Evolutionary conservation across 2,329 filamentous ascomycete species (phyloP), one percentile per base, ranked within the genome.

Genomic region (Venturia carpophila): DNA sequence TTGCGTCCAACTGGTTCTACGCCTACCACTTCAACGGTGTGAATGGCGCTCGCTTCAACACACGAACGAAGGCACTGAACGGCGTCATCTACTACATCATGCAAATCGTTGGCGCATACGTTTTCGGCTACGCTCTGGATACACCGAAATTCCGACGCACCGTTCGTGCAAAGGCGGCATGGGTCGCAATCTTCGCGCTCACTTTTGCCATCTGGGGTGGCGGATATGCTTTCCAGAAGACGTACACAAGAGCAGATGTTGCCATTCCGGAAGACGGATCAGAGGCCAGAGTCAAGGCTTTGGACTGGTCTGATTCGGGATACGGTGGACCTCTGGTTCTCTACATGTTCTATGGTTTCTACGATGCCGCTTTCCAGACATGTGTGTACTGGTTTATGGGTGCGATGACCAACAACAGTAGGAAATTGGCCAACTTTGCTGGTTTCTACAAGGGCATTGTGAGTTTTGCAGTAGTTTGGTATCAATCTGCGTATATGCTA

Each of bases 381-480:
- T 87, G 82, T 71, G 87, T 92, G 62, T 97, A 97, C 81, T 97
- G 92, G 92, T 92, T 89, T 79, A 96, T 97, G 89, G 93, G 93
- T 62, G 85, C 92, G 9, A 82, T 97, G 55, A 92, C 90, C 73
- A 97, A 97, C 84, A 96, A 93, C 68, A 86, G 90, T 67, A 91
- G 92, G 75, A 93, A 92, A 76, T 84, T 93, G 37, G 92, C 93
- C 78, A 96, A 97, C 80, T 89, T 93, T 72, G 89, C 91, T 52
- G 92, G 90, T 68, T 92, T 90, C 80, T 94, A 94, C 83, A 94
- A 94, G 79, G 88, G 88, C 62, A 89, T 96, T 68, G 52, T 58
- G 19, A 58, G 52, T 58, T 15, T 17, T 34, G 30, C 30, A 7
- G n/a, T 19, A 1, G 10, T 2, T 15, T 34, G 5, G 15, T n/a